Base-by-base conservation (phyloP, 2,329 filamentous ascomycete genomes). In the Botrytis cinerea region DNA sequence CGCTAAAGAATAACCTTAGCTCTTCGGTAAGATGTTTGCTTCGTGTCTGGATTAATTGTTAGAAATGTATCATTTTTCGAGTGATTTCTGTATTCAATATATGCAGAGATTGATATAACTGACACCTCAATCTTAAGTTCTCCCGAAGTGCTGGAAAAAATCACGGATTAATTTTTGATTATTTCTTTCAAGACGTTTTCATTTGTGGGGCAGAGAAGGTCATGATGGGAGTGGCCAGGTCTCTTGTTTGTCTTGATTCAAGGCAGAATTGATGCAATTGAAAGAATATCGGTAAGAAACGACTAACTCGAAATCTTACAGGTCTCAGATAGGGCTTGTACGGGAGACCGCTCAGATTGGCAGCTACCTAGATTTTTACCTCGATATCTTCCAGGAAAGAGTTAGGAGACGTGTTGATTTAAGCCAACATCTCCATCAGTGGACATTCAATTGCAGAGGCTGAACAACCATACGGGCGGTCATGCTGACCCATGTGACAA, bases 341-440 rank as follows among this genome's bases (percentile, higher is more conserved):
- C n/a, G 0, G 3, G 16, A 6, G 18, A 10, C 1, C 7, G 1
- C 28, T 59, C n/a, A 20, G 4, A 6, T 51, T n/a, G 25, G 2
- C 4, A 51, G 48, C 46, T 51, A n/a, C 48, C n/a, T 7, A 16
- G 48, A n/a, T 51, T 6, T 51, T 25, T n/a, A n/a, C 12, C 25
- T n/a, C 25, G 25, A n/a, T n/a, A n/a, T n/a, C 10, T 14, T 51
- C 25, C 22, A 14, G 25, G 14, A 3, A 20, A 57, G 14, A 2
- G 2, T 9, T 32, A n/a, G 14, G n/a, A 32, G 54, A 9, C 2
- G 8, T 28, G n/a, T n/a, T 32, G 14, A 8, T 18, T 57, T 32
- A 28, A 4, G 18, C n/a, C 7, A 57, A 57, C n/a, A 32, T 32
- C 8, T 57, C 14, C 10, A 51, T 10, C 5, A n/a, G 25, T 0